A percentile compares a stretch with the other conserved stretches of the same genome.
phyloP scores from a whole-genome alignment of 2,329 filamentous ascomycete species.

The Colletotrichum eleusines region DNA sequence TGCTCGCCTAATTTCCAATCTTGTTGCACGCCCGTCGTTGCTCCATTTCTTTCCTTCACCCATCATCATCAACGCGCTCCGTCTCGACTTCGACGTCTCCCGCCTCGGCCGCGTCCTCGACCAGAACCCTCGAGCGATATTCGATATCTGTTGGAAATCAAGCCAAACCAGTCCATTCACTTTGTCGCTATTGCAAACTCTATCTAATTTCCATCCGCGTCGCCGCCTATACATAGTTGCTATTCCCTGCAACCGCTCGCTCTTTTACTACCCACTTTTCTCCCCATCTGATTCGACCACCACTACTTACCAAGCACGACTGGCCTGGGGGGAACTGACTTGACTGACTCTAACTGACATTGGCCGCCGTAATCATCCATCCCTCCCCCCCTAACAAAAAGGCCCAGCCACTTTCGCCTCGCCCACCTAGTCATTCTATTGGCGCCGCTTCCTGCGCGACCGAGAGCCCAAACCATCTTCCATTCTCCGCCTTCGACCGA shows the following conservation, averaged over 20 bases:
- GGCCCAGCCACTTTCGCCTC: constrained; percentile 40
- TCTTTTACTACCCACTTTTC: constrained; percentile 33
- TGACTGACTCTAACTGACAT: constrained; percentile 15
- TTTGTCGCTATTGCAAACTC: constrained; percentile 32
- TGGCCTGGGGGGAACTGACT: constrained; percentile 10
- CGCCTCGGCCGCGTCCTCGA: constrained; percentile 9
- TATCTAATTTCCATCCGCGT: constrained; percentile 30
- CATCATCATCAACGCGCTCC: constrained; percentile 14
- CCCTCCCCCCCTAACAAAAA: constrained; percentile 11
- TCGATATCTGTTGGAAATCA: constrained; percentile 26
- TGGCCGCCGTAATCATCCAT: constrained; percentile 14
- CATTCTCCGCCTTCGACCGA: constrained; percentile 42
- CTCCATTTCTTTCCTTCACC: constrained; percentile 10
- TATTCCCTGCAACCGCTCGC: constrained; percentile 36
- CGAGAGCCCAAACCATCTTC: constrained; percentile 41
- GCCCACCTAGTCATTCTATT: constrained; percentile 40
- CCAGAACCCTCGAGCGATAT: constrained; percentile 19
- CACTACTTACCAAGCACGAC: constrained; percentile 18
- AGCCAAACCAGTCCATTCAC: constrained; percentile 16
- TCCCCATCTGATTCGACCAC: constrained; percentile 34
- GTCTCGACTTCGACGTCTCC: constrained; percentile 5
- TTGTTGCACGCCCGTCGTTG: constrained; percentile 14
- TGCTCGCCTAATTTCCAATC: constrained; percentile 4
- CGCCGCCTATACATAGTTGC: constrained; percentile 15
- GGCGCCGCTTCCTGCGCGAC: constrained; percentile 42